Conservation (phyloP, 148 eudicot genomes). For the Camellia japonica region DNA sequence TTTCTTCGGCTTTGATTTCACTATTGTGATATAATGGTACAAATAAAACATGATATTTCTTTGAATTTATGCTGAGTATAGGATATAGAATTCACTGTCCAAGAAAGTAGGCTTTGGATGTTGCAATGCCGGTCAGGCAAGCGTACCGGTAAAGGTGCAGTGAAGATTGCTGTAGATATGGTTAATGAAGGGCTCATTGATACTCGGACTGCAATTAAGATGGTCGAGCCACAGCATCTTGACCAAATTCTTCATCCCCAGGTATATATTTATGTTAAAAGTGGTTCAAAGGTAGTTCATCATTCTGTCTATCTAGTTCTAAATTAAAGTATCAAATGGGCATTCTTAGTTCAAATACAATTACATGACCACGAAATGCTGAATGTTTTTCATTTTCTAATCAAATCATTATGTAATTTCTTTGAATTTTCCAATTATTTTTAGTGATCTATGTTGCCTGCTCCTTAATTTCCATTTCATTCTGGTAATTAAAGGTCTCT, state of each 20-base stretch:
- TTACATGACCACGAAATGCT: neutral
- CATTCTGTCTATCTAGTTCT: neutral
- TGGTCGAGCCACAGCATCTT: slow-evolving; percentile 97
- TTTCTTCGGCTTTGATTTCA: neutral
- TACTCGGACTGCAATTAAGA: slow-evolving; percentile 58
- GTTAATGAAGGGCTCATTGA: slow-evolving; percentile 89
- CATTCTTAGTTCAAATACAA: neutral
- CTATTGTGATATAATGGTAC: neutral
- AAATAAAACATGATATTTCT: neutral
- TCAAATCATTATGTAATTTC: too few relatives aligned
- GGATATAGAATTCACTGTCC: slow-evolving; percentile 99
- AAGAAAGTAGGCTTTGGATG: slow-evolving; percentile 99
- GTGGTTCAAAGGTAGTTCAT: too few relatives aligned
- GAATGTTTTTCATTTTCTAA: neutral
- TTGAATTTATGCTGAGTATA: slow-evolving; percentile 31
- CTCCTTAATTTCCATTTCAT: neutral
- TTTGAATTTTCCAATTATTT: neutral
- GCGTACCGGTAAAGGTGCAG: slow-evolving; percentile 90
- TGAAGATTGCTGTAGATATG: slow-evolving; percentile 93
- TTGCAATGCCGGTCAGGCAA: slow-evolving; percentile 93
- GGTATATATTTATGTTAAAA: slow-evolving; percentile 30
- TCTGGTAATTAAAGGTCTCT: too few relatives aligned
- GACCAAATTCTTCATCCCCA: slow-evolving; percentile 99
- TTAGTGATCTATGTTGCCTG: neutral
- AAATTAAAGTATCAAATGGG: neutral